Base-by-base conservation (phyloP, 2,329 filamentous ascomycete genomes). In the Colletotrichum incanum region DNA sequence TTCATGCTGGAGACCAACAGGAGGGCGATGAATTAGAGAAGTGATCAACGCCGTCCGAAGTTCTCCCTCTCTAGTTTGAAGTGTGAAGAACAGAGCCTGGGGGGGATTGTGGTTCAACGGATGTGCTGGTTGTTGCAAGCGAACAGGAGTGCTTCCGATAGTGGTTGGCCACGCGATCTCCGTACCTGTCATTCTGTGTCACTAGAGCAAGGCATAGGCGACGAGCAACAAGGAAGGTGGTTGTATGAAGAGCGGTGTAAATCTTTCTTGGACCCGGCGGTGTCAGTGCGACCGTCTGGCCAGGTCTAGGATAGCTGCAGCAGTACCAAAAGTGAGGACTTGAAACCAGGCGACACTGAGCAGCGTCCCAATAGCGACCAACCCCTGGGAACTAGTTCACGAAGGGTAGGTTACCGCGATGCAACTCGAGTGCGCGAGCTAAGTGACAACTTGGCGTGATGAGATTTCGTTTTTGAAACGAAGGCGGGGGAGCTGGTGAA, bases 11-110 rank as follows among this genome's bases (percentile, higher is more conserved):
- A 18, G 34, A 37, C 47, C 34, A 54, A 54, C 18, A 47, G 52
- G 65, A 37, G 8, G 18, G 49, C 34, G 59, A n/a, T 37, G 31
- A 45, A 12, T 52, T 43, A 8, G 11, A 39, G 56, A 47, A 47
- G 65, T 67, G 65, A 62, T 62, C 56, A 54, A 62, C 47, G 56
- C 50, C 47, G 65, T 61, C 55, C 34, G 20, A 34, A 54, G 50
- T 9, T 8, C 28, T n/a, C 28, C 50, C 28, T 34, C 28, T 34
- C 28, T 18, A 20, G 50, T 20, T 34, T 34, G 3, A 50, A 50
- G 47, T 50, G 47, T 28, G 7, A 7, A 18, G 23, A 16, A 50
- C n/a, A 7, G 47, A 50, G 12, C 5, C 23, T 14, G 12, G 16
- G 23, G 16, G 23, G 14, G 12, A 28, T 6, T 47, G 9, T 3